phyloP scores from a whole-genome alignment of 2,329 filamentous ascomycete species.

The Metarhizium anisopliae region DNA sequence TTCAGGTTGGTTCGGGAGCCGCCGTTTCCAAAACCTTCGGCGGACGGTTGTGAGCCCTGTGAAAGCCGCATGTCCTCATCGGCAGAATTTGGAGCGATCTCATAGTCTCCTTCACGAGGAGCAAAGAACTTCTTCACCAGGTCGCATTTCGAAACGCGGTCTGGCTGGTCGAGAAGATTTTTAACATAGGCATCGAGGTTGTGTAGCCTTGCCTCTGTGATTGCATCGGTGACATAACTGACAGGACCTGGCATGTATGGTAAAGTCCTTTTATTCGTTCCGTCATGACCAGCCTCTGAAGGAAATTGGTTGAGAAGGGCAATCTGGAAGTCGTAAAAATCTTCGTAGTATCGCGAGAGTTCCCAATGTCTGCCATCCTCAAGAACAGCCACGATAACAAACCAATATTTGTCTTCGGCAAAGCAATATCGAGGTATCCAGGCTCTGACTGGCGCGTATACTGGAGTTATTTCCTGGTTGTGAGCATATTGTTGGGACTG shows the following conservation, averaged over 20 bases:
- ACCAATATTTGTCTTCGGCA: conserved; percentile 98
- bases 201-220: conserved; percentile 84
- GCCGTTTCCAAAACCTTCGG: conserved; percentile 51
- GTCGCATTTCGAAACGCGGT: conserved; percentile 75
- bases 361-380: conserved; percentile 92
- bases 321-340: conserved; percentile 99
- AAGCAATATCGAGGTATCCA: conserved; percentile 91
- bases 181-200: conserved; percentile 95
- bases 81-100: conserved; percentile 68
- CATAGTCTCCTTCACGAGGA: conserved; percentile 83
- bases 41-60: conserved; percentile 58
- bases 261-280: conserved; percentile 58
- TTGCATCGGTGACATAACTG: conserved; percentile 95
- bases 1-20: conserved; percentile 56
- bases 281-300: conserved; percentile 81
- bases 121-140: conserved; percentile 87
- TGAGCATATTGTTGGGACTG: conserved; percentile 27
- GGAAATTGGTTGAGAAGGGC: conserved; percentile 87
- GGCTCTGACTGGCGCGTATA: conserved; percentile 71
- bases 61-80: conserved; percentile 74
- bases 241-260: conserved; percentile 98
- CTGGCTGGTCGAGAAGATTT: conserved; percentile 73
- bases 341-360: conserved; percentile 88
- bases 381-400: conserved; percentile 84
- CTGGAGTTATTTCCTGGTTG: conserved; percentile 38